Evolutionary conservation across 1,139 yeast genomes (phyloP), one percentile per base, ranked within the genome.

Genomic region (Lodderomyces parapsilosis): DNA sequence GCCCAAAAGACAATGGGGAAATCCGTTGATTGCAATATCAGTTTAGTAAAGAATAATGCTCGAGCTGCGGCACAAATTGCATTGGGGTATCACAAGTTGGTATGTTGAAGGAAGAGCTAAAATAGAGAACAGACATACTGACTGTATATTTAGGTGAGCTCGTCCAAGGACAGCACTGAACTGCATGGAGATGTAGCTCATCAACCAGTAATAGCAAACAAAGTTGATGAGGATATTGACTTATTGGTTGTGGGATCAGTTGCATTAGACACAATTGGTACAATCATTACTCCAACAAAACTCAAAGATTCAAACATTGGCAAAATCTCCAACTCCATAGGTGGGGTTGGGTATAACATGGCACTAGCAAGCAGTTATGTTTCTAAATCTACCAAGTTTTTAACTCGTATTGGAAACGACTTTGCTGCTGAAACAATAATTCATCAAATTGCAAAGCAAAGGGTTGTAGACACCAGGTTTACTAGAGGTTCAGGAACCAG

Each of bases 321-420:
- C 0, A 57, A 54, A 1, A 72, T 80, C 1, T 54, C 62, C 2
- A 71, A 81, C 5, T 72, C 86, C 0, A 60, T 87, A 8, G 96
- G 96, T 0, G 96, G 96, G 0, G 96, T 89, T 1, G 96, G 89
- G 0, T 83, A 77, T 56, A 90, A 89, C 55, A 81, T 88, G 14
- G 81, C 87, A 0, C 57, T 78, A 15, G 93, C 94, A 0, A 57
- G 66, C 43, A 46, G 50, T 30, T 67, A 65, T 43, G 54, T 60
- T 6, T 60, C 55, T 14, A 52, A 56, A 4, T 4, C 14, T 5
- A 39, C 55, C 3, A 69, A 80, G 24, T 68, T 89, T 6, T 68
- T 88, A 0, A 80, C 90, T 0, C 64, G 77, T 3, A 75, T 87
- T 17, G 87, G 86, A 0, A 56, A 73, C 18, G 93, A 86, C 50